Evolutionary conservation across 129 eudicot species (phyloP), one percentile per base, ranked within the genome.

Genomic region (Helianthus tuberosus): DNA sequence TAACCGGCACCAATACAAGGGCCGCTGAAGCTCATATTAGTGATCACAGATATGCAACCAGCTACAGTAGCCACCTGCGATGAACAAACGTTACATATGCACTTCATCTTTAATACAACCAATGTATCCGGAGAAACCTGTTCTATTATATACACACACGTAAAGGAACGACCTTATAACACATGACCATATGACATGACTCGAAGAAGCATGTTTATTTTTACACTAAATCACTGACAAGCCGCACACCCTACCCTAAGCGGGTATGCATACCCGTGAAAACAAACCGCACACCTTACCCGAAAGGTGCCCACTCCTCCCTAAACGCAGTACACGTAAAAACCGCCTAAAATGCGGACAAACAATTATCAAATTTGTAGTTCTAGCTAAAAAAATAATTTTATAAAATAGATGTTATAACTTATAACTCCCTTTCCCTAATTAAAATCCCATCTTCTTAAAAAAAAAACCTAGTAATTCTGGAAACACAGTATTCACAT

Each of bases 11-110:
- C 69, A 57, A 84, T 23, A 51, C 89, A 85, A 65, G 94, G 80
- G 75, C 94, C 94, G 47, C 85, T 57, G 75, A 86, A 82, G 78
- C 88, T 91, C 94, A 91, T 91, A 68, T 77, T 88, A 49, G 53
- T 71, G 68, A 82, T 80, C 68, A 71, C 17, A 47, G 77, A 71
- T 59, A 78, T 69, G 25, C 86, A 55, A 16, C 75, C 54, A 57
- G 76, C 36, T 64, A 72, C 69, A 58, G 48, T 69, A 74, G 77
- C 69, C 51, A 54, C 41, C 88, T 84, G 80, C 74, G 36, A 80
- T 35, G 75, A 82, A 64, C 66, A 81, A 82, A 68, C 69, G 76
- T 69, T 36, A 77, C 71, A 73, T 72, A 67, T 59, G 59, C 11
- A 64, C 59, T 57, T 71, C 81, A 74, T 59, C 68, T 53, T 43